Conservation (phyloP, 495 filamentous ascomycete species). For the Podospora pseudoanserina region DNA sequence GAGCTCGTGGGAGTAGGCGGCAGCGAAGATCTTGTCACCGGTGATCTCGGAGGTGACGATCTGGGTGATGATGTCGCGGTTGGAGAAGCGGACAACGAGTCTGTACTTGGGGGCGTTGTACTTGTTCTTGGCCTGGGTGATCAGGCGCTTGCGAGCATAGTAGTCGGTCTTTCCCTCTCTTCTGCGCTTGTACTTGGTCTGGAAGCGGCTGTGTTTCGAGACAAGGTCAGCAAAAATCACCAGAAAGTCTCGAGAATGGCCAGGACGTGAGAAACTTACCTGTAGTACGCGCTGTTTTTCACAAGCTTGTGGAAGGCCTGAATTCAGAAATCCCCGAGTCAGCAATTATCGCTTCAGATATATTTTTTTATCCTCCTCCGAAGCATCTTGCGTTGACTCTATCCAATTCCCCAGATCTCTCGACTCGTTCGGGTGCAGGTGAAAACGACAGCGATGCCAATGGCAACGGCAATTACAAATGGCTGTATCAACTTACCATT, state of each 20-base stretch:
- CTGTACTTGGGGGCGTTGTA: constrained; percentile 99
- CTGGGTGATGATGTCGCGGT: constrained; percentile 97
- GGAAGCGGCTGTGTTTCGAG: constrained; percentile 75
- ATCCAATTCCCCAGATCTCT: constrained; percentile 19
- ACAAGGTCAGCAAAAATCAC: constrained; percentile 17
- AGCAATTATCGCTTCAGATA: constrained; percentile 97
- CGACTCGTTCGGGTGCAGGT: background rate
- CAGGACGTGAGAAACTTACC: constrained; percentile 53
- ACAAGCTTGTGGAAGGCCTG: constrained; percentile 92
- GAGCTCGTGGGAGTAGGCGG: constrained; percentile 97
- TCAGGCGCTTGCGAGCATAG: constrained; percentile 98
- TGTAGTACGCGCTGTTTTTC: constrained; percentile 98
- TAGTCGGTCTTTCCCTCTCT: constrained; percentile 98
- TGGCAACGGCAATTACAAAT: constrained; percentile 1
- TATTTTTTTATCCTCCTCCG: constrained; percentile 51
- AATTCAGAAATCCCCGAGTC: constrained; percentile 64
- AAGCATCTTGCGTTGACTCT: constrained; percentile 97
- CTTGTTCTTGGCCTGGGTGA: constrained; percentile 99
- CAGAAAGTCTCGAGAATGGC: background rate
- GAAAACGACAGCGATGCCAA: constrained; percentile 1
- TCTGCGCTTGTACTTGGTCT: constrained; percentile 99
- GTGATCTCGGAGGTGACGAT: constrained; percentile 94
- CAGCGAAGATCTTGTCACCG: constrained; percentile 91
- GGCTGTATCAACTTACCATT: constrained; percentile 52
- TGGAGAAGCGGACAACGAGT: constrained; percentile 99